Percentiles rank a stretch among this genome's conserved stretches.
Evolutionary conservation across 2,329 filamentous ascomycete genomes (phyloP).

Genomic region (Xylaria sp.): DNA sequence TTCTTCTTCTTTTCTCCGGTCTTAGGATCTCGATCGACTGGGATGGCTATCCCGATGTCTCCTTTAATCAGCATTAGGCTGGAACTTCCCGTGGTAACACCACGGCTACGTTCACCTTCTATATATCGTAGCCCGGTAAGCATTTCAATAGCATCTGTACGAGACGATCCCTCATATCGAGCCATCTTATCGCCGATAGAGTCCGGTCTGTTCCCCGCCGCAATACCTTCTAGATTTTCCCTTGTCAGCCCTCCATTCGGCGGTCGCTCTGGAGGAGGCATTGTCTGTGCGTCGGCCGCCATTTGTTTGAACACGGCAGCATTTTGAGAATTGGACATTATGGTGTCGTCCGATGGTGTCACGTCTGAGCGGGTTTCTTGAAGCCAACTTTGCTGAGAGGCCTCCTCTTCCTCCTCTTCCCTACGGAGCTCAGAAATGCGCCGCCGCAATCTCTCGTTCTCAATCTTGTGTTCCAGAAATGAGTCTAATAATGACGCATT

Average conservation of each 20-base stretch:
- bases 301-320: constrained; percentile 43
- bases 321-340: constrained; percentile 43
- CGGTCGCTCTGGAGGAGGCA: constrained; percentile 71
- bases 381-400: constrained; percentile 65
- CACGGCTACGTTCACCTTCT: constrained; percentile 85
- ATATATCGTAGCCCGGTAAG: constrained; percentile 86
- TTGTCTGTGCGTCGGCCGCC: constrained; percentile 52
- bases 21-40: constrained; percentile 75
- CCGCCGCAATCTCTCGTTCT: constrained; percentile 85
- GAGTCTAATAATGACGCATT: constrained; percentile 86
- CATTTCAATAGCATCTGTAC: constrained; percentile 90
- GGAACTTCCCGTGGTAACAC: constrained; percentile 84
- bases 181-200: constrained; percentile 86
- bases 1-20: constrained; percentile 86
- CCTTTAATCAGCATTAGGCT: constrained; percentile 83
- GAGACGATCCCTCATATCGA: constrained; percentile 75
- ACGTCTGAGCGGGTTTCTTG: constrained; percentile 62
- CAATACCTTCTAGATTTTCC: constrained; percentile 78
- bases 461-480: constrained; percentile 95
- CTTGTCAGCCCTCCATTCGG: constrained; percentile 74
- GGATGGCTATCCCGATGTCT: constrained; percentile 84
- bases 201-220: constrained; percentile 69
- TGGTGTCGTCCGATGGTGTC: constrained; percentile 54
- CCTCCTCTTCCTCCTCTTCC: constrained; percentile 84
- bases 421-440: constrained; percentile 83